A percentile compares a stretch with the other conserved stretches of the same genome.
Evolutionary conservation across 2,329 filamentous ascomycete species (phyloP).

Genomic region (Drechslerella stenobrocha): DNA sequence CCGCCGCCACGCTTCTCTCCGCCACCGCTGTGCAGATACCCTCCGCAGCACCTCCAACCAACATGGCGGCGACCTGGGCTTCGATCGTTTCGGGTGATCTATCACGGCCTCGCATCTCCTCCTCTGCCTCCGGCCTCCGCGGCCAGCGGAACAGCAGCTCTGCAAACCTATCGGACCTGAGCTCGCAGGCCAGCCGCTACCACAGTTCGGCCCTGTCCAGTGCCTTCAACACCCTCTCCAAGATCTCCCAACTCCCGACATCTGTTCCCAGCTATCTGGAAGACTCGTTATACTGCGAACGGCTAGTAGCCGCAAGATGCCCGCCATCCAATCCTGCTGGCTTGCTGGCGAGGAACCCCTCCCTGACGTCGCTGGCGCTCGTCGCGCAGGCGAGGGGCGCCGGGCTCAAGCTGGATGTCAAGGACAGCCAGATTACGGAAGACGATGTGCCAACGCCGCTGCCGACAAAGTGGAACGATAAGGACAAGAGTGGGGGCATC

Average conservation of each 20-base stretch:
- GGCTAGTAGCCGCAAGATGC: conserved; percentile 43
- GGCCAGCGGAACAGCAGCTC: conserved; percentile 34
- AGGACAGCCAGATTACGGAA: conserved; percentile 69
- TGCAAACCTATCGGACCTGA: conserved; percentile 41
- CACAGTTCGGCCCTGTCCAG: conserved; percentile 30
- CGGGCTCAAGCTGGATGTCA: conserved; percentile 79
- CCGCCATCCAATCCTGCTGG: conserved; percentile 28
- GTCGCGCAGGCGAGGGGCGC: conserved; percentile 67
- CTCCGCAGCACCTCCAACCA: no score
- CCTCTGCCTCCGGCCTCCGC: conserved; percentile 28
- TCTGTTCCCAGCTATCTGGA: conserved; percentile 52
- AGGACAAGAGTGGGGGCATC: conserved; percentile 72
- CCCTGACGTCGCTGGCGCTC: conserved; percentile 56
- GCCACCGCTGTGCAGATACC: no score
- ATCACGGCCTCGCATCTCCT: conserved; percentile 35
- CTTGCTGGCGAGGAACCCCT: conserved; percentile 19
- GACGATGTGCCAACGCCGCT: conserved; percentile 70
- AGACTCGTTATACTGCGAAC: conserved; percentile 52
- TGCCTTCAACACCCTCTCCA: conserved; percentile 42
- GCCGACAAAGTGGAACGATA: conserved; percentile 78
- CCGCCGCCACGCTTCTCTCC: no score
- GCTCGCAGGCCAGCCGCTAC: conserved; percentile 39
- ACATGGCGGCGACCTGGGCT: conserved; percentile 18
- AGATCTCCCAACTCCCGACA: conserved; percentile 40
- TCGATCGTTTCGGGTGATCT: conserved; percentile 45